Conservation (phyloP, 1,284 basidiomycete species). For the Cutaneotrichosporon arboriforme region DNA sequence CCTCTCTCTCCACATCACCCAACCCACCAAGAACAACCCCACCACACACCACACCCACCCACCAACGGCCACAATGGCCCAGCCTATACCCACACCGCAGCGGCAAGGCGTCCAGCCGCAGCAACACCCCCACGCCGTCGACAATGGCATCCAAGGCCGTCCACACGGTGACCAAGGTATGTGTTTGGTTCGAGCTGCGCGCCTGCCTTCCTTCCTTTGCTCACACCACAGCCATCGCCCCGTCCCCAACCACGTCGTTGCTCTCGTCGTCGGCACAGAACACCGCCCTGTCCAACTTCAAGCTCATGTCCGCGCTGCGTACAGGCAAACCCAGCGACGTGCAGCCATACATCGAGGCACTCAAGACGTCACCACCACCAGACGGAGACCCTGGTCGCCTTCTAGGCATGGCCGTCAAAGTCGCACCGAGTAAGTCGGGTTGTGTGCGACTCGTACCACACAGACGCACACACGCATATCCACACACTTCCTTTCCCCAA, state of each 20-base stretch:
- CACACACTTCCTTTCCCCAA: background rate
- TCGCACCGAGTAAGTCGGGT: conserved; percentile 63
- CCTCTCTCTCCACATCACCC: background rate
- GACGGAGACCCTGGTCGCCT: conserved; percentile 63
- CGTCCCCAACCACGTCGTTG: too few species aligned
- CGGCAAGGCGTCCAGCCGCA: too few species aligned
- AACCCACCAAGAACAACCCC: background rate
- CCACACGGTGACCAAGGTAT: too few species aligned
- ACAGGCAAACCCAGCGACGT: conserved; percentile 68
- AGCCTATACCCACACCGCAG: background rate
- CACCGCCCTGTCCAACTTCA: conserved; percentile 65
- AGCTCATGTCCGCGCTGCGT: conserved; percentile 70
- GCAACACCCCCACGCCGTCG: too few species aligned
- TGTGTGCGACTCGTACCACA: background rate
- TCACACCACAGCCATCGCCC: too few species aligned
- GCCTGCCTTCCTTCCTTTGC: too few species aligned
- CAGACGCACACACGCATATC: background rate
- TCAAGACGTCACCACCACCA: conserved; percentile 53
- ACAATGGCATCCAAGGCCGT: too few species aligned
- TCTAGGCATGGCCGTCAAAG: conserved; percentile 78
- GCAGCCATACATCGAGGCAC: conserved; percentile 75
- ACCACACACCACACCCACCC: background rate
- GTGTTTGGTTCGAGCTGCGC: too few species aligned
- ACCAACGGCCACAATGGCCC: background rate
- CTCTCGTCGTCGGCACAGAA: background rate